Evolutionary conservation across 164 flowering plant genomes (phyloP).

Genomic region (Berberis vulgaris): DNA sequence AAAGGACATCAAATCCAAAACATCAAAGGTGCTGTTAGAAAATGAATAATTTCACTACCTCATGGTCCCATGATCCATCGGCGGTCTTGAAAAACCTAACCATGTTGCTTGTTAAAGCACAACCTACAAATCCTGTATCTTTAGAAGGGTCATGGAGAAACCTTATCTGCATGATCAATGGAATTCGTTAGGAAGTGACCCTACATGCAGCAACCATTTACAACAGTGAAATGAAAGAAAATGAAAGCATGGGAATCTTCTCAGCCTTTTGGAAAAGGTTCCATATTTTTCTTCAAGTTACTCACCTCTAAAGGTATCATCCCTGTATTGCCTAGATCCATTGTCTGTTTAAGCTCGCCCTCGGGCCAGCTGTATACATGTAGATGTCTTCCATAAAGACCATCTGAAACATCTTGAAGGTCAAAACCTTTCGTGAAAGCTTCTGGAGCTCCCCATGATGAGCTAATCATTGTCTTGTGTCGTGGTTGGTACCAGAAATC

Average conservation of each 20-base stretch:
- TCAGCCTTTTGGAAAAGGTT: not conserved
- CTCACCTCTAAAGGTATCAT: slow-evolving; percentile 83
- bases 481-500: slow-evolving; percentile 99
- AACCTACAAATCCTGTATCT: slow-evolving; percentile 87
- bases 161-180: slow-evolving; percentile 45
- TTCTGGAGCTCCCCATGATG: slow-evolving; percentile 97
- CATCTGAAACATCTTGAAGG: slow-evolving; percentile 82
- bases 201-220: not conserved
- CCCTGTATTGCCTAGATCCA: slow-evolving; percentile 86
- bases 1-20: no score
- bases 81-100: slow-evolving; percentile 76
- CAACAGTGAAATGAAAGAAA: not conserved
- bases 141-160: slow-evolving; percentile 89
- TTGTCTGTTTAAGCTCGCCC: slow-evolving; percentile 82
- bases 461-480: slow-evolving; percentile 89
- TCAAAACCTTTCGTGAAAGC: slow-evolving; percentile 89
- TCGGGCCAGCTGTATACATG: slow-evolving; percentile 92
- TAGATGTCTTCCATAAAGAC: slow-evolving; percentile 85
- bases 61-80: slow-evolving; percentile 85
- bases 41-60: slow-evolving; percentile 32
- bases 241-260: not conserved
- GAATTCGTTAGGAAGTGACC: not conserved
- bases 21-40: not conserved
- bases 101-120: slow-evolving; percentile 92
- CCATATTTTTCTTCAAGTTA: no score